A percentile compares a stretch with the other conserved stretches of the same genome.
These are phyloP conservation scores for Capsella bursapastoris DNA, from an alignment of 345 rosid species.

Conservation along the genomic window DNA sequence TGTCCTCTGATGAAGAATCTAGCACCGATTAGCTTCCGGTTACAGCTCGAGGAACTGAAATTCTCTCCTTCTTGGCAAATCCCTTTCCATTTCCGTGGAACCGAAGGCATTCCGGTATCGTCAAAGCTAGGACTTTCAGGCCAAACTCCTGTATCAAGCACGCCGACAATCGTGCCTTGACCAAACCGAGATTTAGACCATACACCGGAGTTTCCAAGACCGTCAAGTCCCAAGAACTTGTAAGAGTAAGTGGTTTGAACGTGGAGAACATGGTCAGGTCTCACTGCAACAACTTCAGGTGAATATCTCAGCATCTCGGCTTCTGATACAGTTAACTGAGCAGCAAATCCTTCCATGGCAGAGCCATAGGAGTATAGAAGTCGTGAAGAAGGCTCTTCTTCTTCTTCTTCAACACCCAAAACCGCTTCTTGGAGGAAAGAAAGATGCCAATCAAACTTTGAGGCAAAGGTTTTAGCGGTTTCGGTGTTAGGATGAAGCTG, in stretches of 20 bases:
- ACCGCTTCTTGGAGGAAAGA: constrained; percentile 62
- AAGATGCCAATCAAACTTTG: constrained; percentile 72
- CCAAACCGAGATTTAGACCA: constrained; percentile 74
- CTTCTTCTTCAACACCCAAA: constrained; percentile 40
- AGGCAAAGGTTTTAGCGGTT: constrained; percentile 46
- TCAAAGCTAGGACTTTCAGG: constrained; percentile 90
- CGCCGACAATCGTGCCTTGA: constrained; percentile 66
- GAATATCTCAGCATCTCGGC: constrained; percentile 47
- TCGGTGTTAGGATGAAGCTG: constrained; percentile 77
- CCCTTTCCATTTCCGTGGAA: constrained; percentile 83
- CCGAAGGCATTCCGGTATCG: constrained; percentile 69
- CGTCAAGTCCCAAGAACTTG: constrained; percentile 75
- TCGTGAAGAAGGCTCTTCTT: constrained; percentile 65
- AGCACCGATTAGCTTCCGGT: constrained; percentile 83
- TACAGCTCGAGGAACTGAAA: constrained; percentile 65
- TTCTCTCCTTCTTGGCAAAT: constrained; percentile 75
- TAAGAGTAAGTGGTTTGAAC: constrained; percentile 88
- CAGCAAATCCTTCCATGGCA: constrained; percentile 89
- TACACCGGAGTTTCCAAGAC: constrained; percentile 47
- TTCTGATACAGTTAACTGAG: constrained; percentile 70
- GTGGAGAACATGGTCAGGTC: constrained; percentile 70
- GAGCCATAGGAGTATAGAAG: constrained; percentile 85
- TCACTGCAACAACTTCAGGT: constrained; percentile 70
- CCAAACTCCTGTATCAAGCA: constrained; percentile 92
- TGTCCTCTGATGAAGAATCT: constrained; percentile 86